Base-by-base conservation (phyloP, 1,284 basidiomycete species). In the Puccinia sorghi region DNA sequence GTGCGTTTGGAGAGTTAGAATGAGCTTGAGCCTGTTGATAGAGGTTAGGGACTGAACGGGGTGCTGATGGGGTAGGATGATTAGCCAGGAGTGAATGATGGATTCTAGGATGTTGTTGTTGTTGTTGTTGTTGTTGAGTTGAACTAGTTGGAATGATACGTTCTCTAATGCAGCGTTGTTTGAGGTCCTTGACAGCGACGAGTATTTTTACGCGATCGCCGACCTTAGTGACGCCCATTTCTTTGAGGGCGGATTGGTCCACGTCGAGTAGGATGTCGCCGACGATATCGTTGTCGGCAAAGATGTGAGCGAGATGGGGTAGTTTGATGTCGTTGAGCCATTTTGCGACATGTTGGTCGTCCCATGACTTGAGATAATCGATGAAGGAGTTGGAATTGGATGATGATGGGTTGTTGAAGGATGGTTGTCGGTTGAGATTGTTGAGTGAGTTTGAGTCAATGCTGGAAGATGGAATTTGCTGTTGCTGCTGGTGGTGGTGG, bases 181-280 rank as follows among this genome's bases (percentile, higher is more conserved):
- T 87, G 7, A 97, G 87, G 11, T 87, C 85, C 83, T 93, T 94
- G 80, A 97, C 91, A 0, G 90, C 94, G 77, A 90, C 91, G 20
- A 93, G 83, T 72, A 97, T 91, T 83, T 93, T 89, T 20, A 97
- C 89, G 71, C 93, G 86, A 84, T 97, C 94, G 6, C 95, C 95
- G 57, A 97, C 90, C 84, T 91, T 93, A 63, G 87, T 83, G 41
- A 97, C 89, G 41, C 92, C 92, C 89, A 97, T 92, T 85, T 97
- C 94, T 84, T 91, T 93, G 63, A 97, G 85, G 2, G 90, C 91
- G 5, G 87, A 85, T 85, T 93, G 92, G 83, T 97, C 94, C 52
- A 97, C 86, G 82, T 97, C 94, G 71, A 97, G 87, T 8, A 97
- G 85, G 50, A 97, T 90, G 83, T 92, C 90, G 11, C 94, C 93